phyloP scores from a whole-genome alignment of 2,329 filamentous ascomycete genomes.

The Aspergillus hiratsukae region DNA sequence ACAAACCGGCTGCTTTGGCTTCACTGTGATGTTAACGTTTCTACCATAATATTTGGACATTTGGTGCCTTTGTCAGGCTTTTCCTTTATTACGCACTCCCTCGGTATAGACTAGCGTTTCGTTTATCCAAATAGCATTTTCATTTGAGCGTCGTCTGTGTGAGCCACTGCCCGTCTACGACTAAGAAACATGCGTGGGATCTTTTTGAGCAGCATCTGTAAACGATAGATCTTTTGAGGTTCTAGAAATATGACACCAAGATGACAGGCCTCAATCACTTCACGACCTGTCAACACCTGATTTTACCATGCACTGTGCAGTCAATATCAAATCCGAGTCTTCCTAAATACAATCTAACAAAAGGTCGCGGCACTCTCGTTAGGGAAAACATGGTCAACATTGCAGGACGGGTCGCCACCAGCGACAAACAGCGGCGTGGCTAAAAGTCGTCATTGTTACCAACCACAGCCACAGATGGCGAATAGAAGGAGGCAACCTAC shows the following conservation, averaged over 20 bases:
- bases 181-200: background rate
- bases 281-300: background rate
- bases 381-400: slow-evolving; percentile 6
- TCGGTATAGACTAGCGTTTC: background rate
- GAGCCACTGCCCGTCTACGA: too few species aligned
- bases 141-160: background rate
- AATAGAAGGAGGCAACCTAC: slow-evolving; percentile 19
- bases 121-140: background rate
- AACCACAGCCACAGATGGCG: background rate
- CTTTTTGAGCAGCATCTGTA: background rate
- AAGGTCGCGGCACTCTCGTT: slow-evolving; percentile 1
- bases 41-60: background rate
- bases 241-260: background rate
- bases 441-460: slow-evolving; percentile 1
- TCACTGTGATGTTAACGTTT: background rate
- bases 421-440: slow-evolving; percentile 7
- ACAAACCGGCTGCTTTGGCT: background rate
- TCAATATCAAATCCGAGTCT: background rate
- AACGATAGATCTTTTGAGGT: background rate
- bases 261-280: background rate
- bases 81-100: background rate
- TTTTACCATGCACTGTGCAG: background rate
- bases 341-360: background rate
- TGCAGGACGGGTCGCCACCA: slow-evolving; percentile 1
- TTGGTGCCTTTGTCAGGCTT: background rate